Evolutionary conservation across 176 grass and related monocot genomes (phyloP).

Genomic region (Aegilops speltoides): DNA sequence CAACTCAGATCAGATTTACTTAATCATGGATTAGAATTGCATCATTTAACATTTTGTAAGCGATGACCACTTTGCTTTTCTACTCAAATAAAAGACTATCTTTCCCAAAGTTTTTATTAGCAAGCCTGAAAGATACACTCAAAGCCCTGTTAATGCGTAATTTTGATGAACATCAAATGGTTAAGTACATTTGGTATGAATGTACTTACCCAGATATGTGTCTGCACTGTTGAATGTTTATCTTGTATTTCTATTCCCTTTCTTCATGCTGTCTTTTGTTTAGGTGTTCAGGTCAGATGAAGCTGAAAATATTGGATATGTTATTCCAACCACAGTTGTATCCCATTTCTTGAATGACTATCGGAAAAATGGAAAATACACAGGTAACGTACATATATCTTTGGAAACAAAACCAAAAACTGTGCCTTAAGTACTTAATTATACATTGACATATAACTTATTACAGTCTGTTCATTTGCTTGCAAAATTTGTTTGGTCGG

Average conservation of each 20-base stretch:
- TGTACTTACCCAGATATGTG: background rate
- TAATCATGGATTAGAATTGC: constrained; percentile 6
- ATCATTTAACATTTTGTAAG: background rate
- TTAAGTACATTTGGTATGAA: constrained; percentile 1
- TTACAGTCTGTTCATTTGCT: background rate
- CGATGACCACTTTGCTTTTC: background rate
- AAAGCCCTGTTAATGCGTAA: background rate
- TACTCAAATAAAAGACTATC: background rate
- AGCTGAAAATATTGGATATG: constrained; percentile 99
- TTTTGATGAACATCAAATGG: constrained; percentile 9
- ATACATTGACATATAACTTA: constrained; percentile 2
- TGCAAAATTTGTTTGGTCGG: background rate
- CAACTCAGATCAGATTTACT: constrained; percentile 6
- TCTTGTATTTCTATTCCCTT: background rate
- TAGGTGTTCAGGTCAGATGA: constrained; percentile 94
- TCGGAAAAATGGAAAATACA: constrained; percentile 90
- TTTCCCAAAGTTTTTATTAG: constrained; percentile 4
- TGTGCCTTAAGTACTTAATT: background rate
- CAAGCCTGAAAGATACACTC: background rate
- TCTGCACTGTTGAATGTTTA: background rate
- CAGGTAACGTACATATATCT: constrained; percentile 59
- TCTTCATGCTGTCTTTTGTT: constrained; percentile 68
- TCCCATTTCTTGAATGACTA: constrained; percentile 98
- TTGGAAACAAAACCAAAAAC: constrained; percentile 4
- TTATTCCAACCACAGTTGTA: constrained; percentile 96